A percentile compares a stretch with the other conserved stretches of the same genome.
Evolutionary conservation across 495 filamentous ascomycete genomes (phyloP).

Genomic region (Pseudoneurospora amorphoporcata): DNA sequence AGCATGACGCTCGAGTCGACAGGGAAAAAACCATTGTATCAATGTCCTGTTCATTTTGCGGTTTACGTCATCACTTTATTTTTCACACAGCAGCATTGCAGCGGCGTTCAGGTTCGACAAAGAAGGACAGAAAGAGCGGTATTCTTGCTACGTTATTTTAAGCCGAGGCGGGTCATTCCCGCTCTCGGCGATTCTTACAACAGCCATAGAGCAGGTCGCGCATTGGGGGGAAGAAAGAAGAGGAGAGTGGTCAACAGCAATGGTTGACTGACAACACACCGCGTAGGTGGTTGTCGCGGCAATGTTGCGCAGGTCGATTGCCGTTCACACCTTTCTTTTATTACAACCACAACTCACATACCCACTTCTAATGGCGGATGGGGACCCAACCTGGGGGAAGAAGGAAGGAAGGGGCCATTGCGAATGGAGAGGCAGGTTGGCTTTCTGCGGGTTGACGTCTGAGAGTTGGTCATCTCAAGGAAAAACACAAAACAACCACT

Average conservation of each 20-base stretch:
- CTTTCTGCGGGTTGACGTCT: not conserved
- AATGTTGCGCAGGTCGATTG: not conserved
- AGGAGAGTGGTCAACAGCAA: not conserved
- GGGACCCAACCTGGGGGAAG: not conserved
- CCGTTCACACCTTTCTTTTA: not conserved
- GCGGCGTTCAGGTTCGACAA: constrained; percentile 34
- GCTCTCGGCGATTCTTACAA: not conserved
- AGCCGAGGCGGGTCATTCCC: not conserved
- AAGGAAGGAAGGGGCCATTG: not conserved
- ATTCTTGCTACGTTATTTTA: not conserved
- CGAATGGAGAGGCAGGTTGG: not conserved
- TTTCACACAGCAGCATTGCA: constrained; percentile 40
- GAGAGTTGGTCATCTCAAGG: not conserved
- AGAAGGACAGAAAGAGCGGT: constrained; percentile 17
- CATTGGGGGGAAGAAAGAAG: not conserved
- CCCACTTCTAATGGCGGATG: not conserved
- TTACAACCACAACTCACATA: not conserved
- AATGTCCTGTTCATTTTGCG: constrained; percentile 19
- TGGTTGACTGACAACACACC: not conserved
- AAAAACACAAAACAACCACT: not conserved
- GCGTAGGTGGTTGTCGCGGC: not conserved
- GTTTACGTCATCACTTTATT: constrained; percentile 1
- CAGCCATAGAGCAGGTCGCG: not conserved
- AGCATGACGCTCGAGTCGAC: constrained; percentile 1
- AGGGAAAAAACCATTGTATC: constrained; percentile 20